phyloP scores from a whole-genome alignment of 2,329 filamentous ascomycete genomes.

The Aspergillus udagawae region DNA sequence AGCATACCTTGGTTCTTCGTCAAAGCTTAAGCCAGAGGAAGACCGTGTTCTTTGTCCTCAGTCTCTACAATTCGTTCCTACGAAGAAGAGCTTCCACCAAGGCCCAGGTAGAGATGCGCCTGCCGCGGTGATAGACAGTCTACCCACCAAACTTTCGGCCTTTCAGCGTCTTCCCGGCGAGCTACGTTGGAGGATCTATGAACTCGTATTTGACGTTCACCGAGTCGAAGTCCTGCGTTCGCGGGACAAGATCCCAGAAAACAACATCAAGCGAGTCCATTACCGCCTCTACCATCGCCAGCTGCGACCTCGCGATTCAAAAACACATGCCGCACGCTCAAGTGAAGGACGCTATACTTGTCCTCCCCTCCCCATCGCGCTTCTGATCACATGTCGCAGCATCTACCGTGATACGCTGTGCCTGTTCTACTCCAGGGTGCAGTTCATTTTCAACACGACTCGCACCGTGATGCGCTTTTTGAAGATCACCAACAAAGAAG shows the following conservation, averaged over 20 bases:
- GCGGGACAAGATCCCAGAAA: slow-evolving; percentile 51
- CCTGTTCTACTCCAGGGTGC: slow-evolving; percentile 52
- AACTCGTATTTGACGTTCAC: slow-evolving; percentile 51
- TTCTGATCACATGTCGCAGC: slow-evolving; percentile 59
- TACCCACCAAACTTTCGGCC: slow-evolving; percentile 43
- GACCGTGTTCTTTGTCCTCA: not conserved
- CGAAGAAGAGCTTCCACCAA: not conserved
- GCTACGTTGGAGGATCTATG: slow-evolving; percentile 66
- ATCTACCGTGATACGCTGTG: slow-evolving; percentile 62
- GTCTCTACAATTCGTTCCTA: not conserved
- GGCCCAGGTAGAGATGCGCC: not conserved
- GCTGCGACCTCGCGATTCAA: slow-evolving; percentile 23
- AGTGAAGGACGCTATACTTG: not conserved
- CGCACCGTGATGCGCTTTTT: slow-evolving; percentile 22
- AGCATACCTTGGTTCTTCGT: not conserved
- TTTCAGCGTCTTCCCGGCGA: slow-evolving; percentile 68
- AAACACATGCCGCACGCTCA: slow-evolving; percentile 1
- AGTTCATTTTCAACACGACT: slow-evolving; percentile 20
- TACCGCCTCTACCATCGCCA: slow-evolving; percentile 58
- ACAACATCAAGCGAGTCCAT: slow-evolving; percentile 61
- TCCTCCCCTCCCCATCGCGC: slow-evolving; percentile 39
- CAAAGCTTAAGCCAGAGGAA: not conserved
- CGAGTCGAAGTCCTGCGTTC: slow-evolving; percentile 27
- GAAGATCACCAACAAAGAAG: slow-evolving; percentile 51
- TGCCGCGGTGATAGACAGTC: not conserved